A percentile compares a stretch with the other conserved stretches of the same genome.
Evolutionary conservation across 169 alveolate species (phyloP).

Genomic region (Theileria luwenshuni): DNA sequence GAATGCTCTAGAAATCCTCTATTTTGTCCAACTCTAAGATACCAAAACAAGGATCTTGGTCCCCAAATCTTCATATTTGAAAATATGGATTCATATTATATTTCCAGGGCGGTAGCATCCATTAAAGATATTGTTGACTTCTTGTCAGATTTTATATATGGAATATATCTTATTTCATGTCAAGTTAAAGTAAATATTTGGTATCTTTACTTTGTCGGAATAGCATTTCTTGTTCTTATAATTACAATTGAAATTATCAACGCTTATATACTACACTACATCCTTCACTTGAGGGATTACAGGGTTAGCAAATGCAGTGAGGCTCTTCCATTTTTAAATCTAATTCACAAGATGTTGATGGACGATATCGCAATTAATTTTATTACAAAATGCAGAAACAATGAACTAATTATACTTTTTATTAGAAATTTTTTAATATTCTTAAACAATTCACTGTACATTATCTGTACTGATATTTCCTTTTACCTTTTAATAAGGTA

Average conservation of each 20-base stretch:
- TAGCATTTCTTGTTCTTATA: slow-evolving; percentile 15
- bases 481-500: slow-evolving; percentile 21
- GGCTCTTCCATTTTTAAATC: slow-evolving; percentile 10
- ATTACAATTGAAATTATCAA: slow-evolving; percentile 24
- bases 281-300: slow-evolving; percentile 54
- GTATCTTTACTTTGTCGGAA: slow-evolving; percentile 9
- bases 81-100: slow-evolving; percentile 28
- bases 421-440: slow-evolving; percentile 20
- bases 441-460: slow-evolving; percentile 23
- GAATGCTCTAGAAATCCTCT: slow-evolving; percentile 41
- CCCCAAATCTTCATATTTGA: slow-evolving; percentile 47
- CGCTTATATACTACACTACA: slow-evolving; percentile 16
- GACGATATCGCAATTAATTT: slow-evolving; percentile 57
- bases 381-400: slow-evolving; percentile 33
- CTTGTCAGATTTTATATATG: slow-evolving; percentile 13
- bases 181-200: slow-evolving; percentile 20
- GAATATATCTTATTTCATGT: slow-evolving; percentile 21
- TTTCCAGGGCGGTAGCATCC: slow-evolving; percentile 36
- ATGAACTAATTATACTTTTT: slow-evolving; percentile 35
- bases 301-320: slow-evolving; percentile 34
- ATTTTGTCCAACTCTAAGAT: slow-evolving; percentile 48
- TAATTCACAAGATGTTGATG: slow-evolving; percentile 18
- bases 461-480: slow-evolving; percentile 6
- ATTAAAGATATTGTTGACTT: slow-evolving; percentile 22
- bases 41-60: slow-evolving; percentile 45